These are phyloP conservation scores for Aspergillus sp. DNA, from an alignment of 2,329 filamentous ascomycete species.

Conservation along the genomic window DNA sequence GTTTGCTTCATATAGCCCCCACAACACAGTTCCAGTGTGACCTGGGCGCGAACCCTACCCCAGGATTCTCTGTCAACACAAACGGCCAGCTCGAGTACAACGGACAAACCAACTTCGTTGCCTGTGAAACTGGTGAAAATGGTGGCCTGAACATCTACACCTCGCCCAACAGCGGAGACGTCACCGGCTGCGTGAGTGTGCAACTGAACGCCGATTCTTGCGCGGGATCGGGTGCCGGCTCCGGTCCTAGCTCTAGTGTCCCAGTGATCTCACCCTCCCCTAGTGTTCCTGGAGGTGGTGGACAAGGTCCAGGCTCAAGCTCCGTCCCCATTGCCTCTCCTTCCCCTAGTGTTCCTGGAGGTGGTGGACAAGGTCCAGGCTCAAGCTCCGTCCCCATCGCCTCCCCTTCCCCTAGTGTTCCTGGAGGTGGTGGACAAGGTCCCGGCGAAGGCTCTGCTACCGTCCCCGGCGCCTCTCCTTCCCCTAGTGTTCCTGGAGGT, in stretches of 20 bases:
- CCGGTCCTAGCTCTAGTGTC: slow-evolving; percentile 12
- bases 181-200: slow-evolving; percentile 36
- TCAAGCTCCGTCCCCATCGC: no score
- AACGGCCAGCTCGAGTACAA: slow-evolving; percentile 55
- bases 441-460: neutral
- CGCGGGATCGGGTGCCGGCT: slow-evolving; percentile 23
- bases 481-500: slow-evolving; percentile 2
- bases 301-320: neutral
- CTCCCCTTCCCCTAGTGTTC: no score
- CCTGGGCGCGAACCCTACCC: slow-evolving; percentile 48
- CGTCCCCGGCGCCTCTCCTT: neutral
- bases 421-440: no score
- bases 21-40: slow-evolving; percentile 65
- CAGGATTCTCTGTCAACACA: slow-evolving; percentile 58
- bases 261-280: slow-evolving; percentile 10
- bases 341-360: no score
- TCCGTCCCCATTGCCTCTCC: no score
- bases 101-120: slow-evolving; percentile 56
- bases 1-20: slow-evolving; percentile 40
- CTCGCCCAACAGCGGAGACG: slow-evolving; percentile 26
- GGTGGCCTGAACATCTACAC: slow-evolving; percentile 45
- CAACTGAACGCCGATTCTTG: slow-evolving; percentile 38
- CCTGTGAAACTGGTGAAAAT: slow-evolving; percentile 56
- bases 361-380: no score
- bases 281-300: slow-evolving; percentile 6